Evolutionary conservation across 2,329 filamentous ascomycete genomes (phyloP), one percentile per base, ranked within the genome.

Genomic region (Sporothrix variecibatus): DNA sequence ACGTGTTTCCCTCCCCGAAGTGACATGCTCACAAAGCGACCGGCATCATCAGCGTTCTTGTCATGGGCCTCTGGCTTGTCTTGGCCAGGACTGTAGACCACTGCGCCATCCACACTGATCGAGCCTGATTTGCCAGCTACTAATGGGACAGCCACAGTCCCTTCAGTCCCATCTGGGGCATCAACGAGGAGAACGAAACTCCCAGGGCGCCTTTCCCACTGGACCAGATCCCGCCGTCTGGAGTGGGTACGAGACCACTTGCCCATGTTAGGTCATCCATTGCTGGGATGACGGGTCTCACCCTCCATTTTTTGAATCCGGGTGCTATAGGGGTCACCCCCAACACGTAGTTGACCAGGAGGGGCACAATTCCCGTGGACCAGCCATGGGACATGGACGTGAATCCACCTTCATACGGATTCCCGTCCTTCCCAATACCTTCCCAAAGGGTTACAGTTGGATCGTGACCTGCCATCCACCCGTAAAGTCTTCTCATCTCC

Each of bases 341-440:
- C 0, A 88, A 80, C 1, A 88, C 81, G 56, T 85, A 84, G 62
- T 83, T 84, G 6, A 79, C 84, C 75, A 87, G 76, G 7, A 85
- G 78, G 0, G 86, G 85, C 60, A 86, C 84, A 20, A 88, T 80
- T 6, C 86, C 86, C 1, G 86, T 87, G 2, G 82, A 83, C 86
- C 86, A 88, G 0, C 85, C 86, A 72, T 88, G 86, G 0, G 86
- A 83, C 79, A 86, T 83, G 23, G 84, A 86, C 20, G 85, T 88
- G 74, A 83, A 87, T 0, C 78, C 82, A 1, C 78, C 82, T 77
- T 87, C 82, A 74, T 87, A 88, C 38, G 83, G 80, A 1, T 69
- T 70, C 0, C 86, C 86, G 26, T 79, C 78, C 0, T 78, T 76
- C 1, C 85, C 86, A 69, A 87, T 85, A 0, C 86, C 86, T 77